A percentile compares a stretch with the other conserved stretches of the same genome.
Evolutionary conservation across 208 protist genomes (phyloP).

Genomic region (Blechomonas ayalai): DNA sequence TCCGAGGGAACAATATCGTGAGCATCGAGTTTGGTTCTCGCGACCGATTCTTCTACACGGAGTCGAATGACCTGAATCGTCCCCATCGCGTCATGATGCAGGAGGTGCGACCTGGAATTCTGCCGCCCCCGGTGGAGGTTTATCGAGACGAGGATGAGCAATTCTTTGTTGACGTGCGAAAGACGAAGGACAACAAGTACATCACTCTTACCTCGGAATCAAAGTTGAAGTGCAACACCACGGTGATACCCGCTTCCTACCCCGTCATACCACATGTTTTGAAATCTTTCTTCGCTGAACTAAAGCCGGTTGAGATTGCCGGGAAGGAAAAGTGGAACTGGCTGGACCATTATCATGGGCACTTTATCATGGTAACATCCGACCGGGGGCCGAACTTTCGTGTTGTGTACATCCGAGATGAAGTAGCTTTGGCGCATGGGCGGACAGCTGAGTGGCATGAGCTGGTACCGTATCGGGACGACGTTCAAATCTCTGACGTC

Average conservation of each 20-base stretch:
- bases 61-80: constrained; percentile 85
- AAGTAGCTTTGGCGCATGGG: constrained; percentile 71
- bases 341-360: constrained; percentile 81
- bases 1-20: constrained; percentile 86
- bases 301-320: constrained; percentile 68
- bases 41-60: constrained; percentile 86
- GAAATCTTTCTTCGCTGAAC: constrained; percentile 57
- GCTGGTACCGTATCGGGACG: constrained; percentile 73
- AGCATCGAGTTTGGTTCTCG: constrained; percentile 86
- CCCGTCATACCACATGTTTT: constrained; percentile 65
- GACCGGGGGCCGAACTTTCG: constrained; percentile 79
- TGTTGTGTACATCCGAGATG: constrained; percentile 73
- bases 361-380: constrained; percentile 83
- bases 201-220: constrained; percentile 85
- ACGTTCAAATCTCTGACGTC: constrained; percentile 83
- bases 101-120: constrained; percentile 80
- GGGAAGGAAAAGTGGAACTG: constrained; percentile 78
- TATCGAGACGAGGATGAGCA: constrained; percentile 85
- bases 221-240: constrained; percentile 67
- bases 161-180: constrained; percentile 87
- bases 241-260: constrained; percentile 78
- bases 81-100: constrained; percentile 86
- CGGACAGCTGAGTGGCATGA: constrained; percentile 66
- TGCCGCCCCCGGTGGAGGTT: constrained; percentile 71
- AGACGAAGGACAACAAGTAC: constrained; percentile 83